A percentile compares a stretch with the other conserved stretches of the same genome.
Evolutionary conservation across 202 grass and related monocot genomes (phyloP).

Genomic region (Cymbopogon flexuosus): DNA sequence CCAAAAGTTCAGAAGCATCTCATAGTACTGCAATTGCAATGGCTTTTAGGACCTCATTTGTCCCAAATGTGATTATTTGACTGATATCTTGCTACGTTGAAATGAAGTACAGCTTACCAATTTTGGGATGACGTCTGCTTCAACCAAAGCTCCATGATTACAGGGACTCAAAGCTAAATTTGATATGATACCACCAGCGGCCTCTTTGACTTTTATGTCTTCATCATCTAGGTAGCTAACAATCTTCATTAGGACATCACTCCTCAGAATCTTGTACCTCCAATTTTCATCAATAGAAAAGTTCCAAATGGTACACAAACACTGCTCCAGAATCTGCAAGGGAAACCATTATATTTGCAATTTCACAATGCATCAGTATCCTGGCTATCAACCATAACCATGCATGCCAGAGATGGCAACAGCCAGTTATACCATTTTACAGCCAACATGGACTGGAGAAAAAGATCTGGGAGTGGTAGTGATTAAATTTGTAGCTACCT

Average conservation of each 20-base stretch:
- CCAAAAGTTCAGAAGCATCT: neutral
- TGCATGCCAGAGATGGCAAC: neutral
- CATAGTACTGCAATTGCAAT: neutral
- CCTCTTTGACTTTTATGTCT: conserved; percentile 65
- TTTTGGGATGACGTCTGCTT: conserved; percentile 60
- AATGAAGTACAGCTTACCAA: conserved; percentile 42
- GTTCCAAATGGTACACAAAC: conserved; percentile 63
- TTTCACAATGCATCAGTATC: conserved; percentile 7
- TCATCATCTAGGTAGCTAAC: conserved; percentile 59
- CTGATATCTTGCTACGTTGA: neutral
- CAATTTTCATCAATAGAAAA: conserved; percentile 57
- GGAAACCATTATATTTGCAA: conserved; percentile 12
- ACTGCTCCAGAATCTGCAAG: conserved; percentile 57
- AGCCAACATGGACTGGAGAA: conserved; percentile 5
- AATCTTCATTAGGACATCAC: conserved; percentile 41
- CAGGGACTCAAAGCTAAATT: conserved; percentile 52
- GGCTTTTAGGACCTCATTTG: neutral
- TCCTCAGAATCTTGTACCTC: conserved; percentile 47
- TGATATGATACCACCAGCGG: conserved; percentile 54
- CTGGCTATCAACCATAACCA: conserved; percentile 16
- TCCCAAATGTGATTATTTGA: neutral
- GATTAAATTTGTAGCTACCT: conserved; percentile 42
- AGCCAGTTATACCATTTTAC: conserved; percentile 12
- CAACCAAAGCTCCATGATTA: conserved; percentile 46
- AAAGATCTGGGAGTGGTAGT: neutral